phyloP scores from a whole-genome alignment of 208 protist species.

The Entamoeba moshkovskii region DNA sequence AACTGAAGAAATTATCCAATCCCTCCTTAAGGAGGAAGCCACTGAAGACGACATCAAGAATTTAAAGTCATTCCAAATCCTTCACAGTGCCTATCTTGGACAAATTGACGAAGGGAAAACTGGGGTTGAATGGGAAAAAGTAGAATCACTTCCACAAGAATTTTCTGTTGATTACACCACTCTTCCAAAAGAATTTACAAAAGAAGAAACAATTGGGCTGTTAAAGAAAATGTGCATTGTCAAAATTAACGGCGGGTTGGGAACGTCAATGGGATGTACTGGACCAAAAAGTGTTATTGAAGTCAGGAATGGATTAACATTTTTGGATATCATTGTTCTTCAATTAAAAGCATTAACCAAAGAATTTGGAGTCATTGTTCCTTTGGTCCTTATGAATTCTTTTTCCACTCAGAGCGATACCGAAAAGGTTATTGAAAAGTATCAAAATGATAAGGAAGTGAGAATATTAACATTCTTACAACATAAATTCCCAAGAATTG shows the following conservation, averaged over 20 bases:
- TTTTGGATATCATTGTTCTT: slow-evolving; percentile 82
- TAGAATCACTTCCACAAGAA: not conserved
- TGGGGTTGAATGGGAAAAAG: not conserved
- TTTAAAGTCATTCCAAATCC: not conserved
- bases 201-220: not conserved
- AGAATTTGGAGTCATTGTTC: slow-evolving; percentile 58
- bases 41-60: not conserved
- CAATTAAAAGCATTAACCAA: slow-evolving; percentile 72
- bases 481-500: slow-evolving; percentile 49
- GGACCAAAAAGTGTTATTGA: slow-evolving; percentile 67
- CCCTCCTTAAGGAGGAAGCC: not conserved
- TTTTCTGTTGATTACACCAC: not conserved
- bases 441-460: not conserved
- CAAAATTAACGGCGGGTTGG: slow-evolving; percentile 48
- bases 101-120: not conserved
- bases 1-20: not conserved
- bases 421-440: not conserved
- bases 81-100: not conserved
- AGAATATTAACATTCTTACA: not conserved
- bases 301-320: slow-evolving; percentile 72
- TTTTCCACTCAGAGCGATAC: slow-evolving; percentile 71
- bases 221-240: slow-evolving; percentile 22
- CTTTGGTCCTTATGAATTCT: slow-evolving; percentile 89
- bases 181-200: not conserved
- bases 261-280: slow-evolving; percentile 70